These are phyloP conservation scores for Thermoascus crustaceus DNA, from an alignment of 2,329 filamentous ascomycete species.

Conservation along the genomic window DNA sequence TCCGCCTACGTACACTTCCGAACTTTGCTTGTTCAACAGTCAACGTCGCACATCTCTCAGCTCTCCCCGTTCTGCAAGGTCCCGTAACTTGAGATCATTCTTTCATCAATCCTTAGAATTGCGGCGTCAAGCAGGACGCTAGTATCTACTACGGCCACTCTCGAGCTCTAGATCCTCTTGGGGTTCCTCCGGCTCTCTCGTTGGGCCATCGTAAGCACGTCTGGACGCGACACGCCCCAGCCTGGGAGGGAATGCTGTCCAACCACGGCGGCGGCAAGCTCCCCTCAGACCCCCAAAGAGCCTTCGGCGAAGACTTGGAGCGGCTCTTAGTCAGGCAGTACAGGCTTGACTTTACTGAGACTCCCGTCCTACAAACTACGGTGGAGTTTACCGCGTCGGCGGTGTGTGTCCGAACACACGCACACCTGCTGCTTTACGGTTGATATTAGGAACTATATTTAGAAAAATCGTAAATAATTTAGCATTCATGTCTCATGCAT, in stretches of 20 bases:
- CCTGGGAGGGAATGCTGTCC: neutral
- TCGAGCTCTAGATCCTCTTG: neutral
- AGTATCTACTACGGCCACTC: neutral
- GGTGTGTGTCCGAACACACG: too few species aligned
- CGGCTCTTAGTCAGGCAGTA: too few species aligned
- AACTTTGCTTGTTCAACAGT: neutral
- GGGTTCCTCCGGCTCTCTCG: slow-evolving; percentile 1
- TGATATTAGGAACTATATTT: too few species aligned
- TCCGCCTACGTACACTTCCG: neutral
- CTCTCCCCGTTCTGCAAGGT: neutral
- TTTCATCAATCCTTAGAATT: too few species aligned
- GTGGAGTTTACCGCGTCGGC: too few species aligned
- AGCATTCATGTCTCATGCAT: neutral
- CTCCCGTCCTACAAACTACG: too few species aligned
- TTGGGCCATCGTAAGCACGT: neutral
- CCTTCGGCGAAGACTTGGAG: neutral
- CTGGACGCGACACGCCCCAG: neutral
- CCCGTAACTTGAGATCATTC: too few species aligned
- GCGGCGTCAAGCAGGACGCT: slow-evolving; percentile 1
- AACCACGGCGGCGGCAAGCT: neutral
- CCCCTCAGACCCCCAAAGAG: neutral
- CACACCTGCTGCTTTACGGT: too few species aligned
- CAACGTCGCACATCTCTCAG: neutral
- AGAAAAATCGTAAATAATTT: too few species aligned
- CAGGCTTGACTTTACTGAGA: too few species aligned